These are phyloP conservation scores for Houttuynia cordata DNA, from an alignment of 164 flowering plant species.

Conservation along the genomic window DNA sequence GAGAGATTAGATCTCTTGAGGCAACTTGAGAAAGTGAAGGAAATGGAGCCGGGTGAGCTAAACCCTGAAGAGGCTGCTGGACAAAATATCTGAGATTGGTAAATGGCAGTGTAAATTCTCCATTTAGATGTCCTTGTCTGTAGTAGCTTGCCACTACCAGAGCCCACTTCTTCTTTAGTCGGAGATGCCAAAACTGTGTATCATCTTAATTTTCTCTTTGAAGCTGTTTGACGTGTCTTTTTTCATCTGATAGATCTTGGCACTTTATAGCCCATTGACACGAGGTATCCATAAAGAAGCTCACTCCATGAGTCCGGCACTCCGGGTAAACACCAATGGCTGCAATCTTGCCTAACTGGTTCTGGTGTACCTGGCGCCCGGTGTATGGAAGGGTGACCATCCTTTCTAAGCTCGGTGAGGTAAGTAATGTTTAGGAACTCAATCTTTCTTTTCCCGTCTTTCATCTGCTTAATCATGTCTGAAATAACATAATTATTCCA, in stretches of 20 bases:
- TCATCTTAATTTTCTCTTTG: neutral
- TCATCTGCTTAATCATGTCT: conserved; percentile 31
- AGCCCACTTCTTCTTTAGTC: conserved; percentile 1
- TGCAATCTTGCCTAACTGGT: conserved; percentile 47
- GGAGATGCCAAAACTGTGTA: conserved; percentile 7
- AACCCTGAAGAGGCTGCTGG: conserved; percentile 25
- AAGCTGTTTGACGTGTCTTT: neutral
- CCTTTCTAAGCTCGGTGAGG: conserved; percentile 48
- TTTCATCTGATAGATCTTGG: neutral
- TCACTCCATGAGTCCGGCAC: conserved; percentile 75
- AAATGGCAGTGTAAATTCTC: neutral
- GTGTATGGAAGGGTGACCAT: conserved; percentile 51
- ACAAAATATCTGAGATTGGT: neutral
- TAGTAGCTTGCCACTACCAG: conserved; percentile 1
- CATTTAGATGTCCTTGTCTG: no score
- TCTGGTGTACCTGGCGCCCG: conserved; percentile 50
- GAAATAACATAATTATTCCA: conserved; percentile 24
- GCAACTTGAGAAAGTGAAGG: conserved; percentile 87
- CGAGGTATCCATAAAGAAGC: conserved; percentile 25
- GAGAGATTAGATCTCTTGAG: conserved; percentile 88
- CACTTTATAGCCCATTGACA: conserved; percentile 5
- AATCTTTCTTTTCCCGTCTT: conserved; percentile 18
- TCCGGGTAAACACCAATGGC: conserved; percentile 88
- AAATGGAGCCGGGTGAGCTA: conserved; percentile 49
- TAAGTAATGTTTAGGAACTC: conserved; percentile 52